Conservation (phyloP, 2,329 filamentous ascomycete genomes). For the Aspergillus sp. region DNA sequence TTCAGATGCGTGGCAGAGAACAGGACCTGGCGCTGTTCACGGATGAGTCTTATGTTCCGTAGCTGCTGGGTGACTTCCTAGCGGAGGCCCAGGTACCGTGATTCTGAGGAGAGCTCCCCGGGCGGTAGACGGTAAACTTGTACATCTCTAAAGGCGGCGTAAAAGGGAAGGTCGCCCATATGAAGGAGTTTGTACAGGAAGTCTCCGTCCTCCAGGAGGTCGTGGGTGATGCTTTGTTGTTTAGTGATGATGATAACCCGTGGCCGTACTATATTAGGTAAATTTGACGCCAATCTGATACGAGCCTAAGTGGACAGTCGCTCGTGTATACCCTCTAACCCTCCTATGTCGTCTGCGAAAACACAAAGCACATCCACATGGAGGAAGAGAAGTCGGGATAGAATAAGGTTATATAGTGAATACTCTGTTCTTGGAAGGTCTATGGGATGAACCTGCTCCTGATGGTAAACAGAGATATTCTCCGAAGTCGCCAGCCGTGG, state of each 20-base stretch:
- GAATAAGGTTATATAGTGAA: neutral
- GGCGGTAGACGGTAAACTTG: neutral
- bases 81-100: neutral
- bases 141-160: neutral
- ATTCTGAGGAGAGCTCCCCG: neutral
- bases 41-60: neutral
- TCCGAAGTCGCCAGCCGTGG: neutral
- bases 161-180: neutral
- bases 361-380: neutral
- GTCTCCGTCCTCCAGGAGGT: neutral
- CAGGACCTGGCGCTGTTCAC: neutral
- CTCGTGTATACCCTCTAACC: neutral
- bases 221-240: neutral
- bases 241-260: neutral
- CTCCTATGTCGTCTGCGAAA: conserved; percentile 3
- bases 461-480: neutral
- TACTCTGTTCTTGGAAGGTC: neutral
- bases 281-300: neutral
- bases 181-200: neutral
- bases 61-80: neutral
- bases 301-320: neutral
- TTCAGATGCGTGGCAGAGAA: conserved; percentile 1
- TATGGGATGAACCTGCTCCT: neutral
- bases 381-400: neutral
- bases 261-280: neutral